Evolutionary conservation across 164 flowering plant genomes (phyloP).

Genomic region (Umbellularia californica): DNA sequence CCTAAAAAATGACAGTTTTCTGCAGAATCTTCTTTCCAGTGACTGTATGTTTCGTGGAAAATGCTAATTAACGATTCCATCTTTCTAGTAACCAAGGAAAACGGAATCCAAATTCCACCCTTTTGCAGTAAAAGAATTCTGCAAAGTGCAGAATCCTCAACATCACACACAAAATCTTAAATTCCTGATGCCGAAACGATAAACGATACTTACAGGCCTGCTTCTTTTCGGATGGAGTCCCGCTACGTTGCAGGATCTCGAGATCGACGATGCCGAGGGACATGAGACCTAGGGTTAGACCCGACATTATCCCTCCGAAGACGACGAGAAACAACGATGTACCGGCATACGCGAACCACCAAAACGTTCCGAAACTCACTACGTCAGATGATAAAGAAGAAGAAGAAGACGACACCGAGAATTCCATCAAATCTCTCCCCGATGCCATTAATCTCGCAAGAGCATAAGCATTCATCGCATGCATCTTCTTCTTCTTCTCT

Average conservation of each 20-base stretch:
- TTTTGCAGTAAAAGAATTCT: no score
- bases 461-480: constrained; percentile 29
- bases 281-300: constrained; percentile 44
- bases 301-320: constrained; percentile 51
- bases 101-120: no score
- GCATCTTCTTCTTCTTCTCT: constrained; percentile 27
- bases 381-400: background rate
- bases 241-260: constrained; percentile 43
- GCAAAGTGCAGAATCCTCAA: no score
- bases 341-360: constrained; percentile 37
- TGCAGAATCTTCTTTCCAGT: no score
- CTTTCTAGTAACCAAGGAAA: no score
- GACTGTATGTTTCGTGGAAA: no score
- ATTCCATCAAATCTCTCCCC: background rate
- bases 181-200: background rate
- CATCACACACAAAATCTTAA: no score
- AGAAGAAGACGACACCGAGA: no score
- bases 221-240: constrained; percentile 42
- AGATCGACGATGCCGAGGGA: constrained; percentile 46
- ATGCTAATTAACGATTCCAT: no score
- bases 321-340: constrained; percentile 35
- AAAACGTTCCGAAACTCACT: constrained; percentile 24
- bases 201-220: constrained; percentile 31
- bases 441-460: constrained; percentile 11
- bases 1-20: no score